Base-by-base conservation (phyloP, 164 flowering plant genomes). In the Stephania yunnanensis region DNA sequence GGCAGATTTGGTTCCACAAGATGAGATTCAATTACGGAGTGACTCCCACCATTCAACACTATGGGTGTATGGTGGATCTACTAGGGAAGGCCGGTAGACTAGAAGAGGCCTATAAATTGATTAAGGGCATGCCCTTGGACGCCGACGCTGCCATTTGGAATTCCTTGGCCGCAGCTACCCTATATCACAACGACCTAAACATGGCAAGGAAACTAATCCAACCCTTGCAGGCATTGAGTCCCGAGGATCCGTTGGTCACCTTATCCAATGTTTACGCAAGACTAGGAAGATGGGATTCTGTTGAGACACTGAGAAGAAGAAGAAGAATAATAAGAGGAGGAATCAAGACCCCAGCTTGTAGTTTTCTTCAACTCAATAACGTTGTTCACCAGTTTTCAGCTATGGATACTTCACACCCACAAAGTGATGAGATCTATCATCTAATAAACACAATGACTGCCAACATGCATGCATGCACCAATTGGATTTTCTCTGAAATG, bases 11-110 rank as follows among this genome's bases (percentile, higher is more conserved):
- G 74, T 79, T 76, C 64, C 64, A 70, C 11, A 69, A 45, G 29
- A 76, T 79, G 76, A 73, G 25, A 36, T 29, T 63, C 7, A 52
- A 67, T 15, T 79, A 75, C 63, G 46, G 76, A 30, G 30, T 79
- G 63, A 5, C 5, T 9, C 78, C 78, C 10, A 75, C 67, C 70
- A 69, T 79, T 68, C 81, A 79, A 46, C 81, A 79, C 25, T 79
- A 75, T 68, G 81, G 81, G 36, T 79, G 81, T 29, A 72, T 79
- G 81, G 78, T 79, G 48, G 78, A 79, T 69, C 73, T 72, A 1
- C 52, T 76, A 48, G 81, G 76, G 50, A 75, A 76, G 45, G 78
- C 78, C 2, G 78, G 78, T 70, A 48, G 1, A 58, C 31, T 75
- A 8, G 25, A 73, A 29, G 81, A 79, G 73, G 81, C 76, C 2